phyloP scores from a whole-genome alignment of 1,284 basidiomycete species.

The Fomitopsis pinicola region DNA sequence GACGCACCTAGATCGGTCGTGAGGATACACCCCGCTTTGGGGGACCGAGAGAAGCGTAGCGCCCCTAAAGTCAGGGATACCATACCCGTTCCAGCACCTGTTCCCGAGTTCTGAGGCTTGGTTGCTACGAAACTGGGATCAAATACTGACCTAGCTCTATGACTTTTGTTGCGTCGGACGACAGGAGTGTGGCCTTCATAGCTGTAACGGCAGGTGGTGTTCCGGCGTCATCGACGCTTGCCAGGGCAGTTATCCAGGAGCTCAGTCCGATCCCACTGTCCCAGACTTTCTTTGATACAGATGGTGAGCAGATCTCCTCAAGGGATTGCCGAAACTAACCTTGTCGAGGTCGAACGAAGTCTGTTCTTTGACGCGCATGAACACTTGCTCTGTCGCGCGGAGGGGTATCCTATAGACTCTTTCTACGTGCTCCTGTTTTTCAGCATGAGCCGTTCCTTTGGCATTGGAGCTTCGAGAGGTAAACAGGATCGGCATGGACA shows the following conservation, averaged over 20 bases:
- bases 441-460: slow-evolving; percentile 14
- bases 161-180: slow-evolving; percentile 34
- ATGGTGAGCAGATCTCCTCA: not conserved
- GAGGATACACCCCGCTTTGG: slow-evolving; percentile 41
- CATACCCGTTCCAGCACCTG: slow-evolving; percentile 81
- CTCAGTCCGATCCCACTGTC: slow-evolving; percentile 83
- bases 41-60: slow-evolving; percentile 33
- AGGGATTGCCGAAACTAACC: slow-evolving; percentile 36
- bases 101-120: not conserved
- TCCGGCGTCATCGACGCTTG: not conserved
- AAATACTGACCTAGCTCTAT: slow-evolving; percentile 61
- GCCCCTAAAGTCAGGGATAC: slow-evolving; percentile 66
- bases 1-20: slow-evolving; percentile 73
- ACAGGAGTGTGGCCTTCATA: slow-evolving; percentile 35
- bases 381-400: slow-evolving; percentile 15
- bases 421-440: slow-evolving; percentile 71
- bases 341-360: slow-evolving; percentile 89
- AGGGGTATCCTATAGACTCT: slow-evolving; percentile 47
- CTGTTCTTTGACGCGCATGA: slow-evolving; percentile 65
- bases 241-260: slow-evolving; percentile 59
- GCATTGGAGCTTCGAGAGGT: slow-evolving; percentile 16
- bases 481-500: slow-evolving; percentile 65
- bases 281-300: slow-evolving; percentile 76
- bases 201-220: slow-evolving; percentile 15
- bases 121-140: not conserved